Conservation (phyloP, 495 filamentous ascomycete species). For the Glarea lozoyensis region DNA sequence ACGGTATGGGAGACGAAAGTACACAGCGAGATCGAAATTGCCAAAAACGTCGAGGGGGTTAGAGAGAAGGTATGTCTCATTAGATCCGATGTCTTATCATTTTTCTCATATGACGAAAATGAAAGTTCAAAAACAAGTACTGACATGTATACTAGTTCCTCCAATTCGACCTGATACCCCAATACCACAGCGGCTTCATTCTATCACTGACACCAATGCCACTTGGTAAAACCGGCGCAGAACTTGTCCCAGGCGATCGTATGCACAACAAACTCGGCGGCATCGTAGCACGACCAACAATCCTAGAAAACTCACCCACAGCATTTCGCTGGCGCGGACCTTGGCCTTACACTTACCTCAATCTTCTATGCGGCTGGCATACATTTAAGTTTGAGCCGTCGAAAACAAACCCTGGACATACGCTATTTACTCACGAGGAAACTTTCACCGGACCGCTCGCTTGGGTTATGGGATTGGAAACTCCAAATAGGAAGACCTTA, state of each 20-base stretch:
- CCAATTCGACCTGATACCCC: no score
- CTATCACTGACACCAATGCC: no score
- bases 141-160: no score
- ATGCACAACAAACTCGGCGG: neutral
- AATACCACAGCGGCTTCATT: no score
- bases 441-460: neutral
- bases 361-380: neutral
- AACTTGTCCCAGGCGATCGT: neutral
- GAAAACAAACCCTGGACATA: neutral
- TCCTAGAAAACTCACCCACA: neutral
- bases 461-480: neutral
- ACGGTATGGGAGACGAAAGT: no score
- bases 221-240: neutral
- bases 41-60: no score
- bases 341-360: neutral
- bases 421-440: neutral
- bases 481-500: neutral
- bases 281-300: neutral
- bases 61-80: no score
- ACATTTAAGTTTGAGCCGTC: neutral
- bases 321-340: neutral
- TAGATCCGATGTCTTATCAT: no score
- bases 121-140: no score
- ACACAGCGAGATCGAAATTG: no score
- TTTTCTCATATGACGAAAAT: no score